phyloP scores from a whole-genome alignment of 2,329 filamentous ascomycete genomes.

The Alternaria novae-zelandiae region DNA sequence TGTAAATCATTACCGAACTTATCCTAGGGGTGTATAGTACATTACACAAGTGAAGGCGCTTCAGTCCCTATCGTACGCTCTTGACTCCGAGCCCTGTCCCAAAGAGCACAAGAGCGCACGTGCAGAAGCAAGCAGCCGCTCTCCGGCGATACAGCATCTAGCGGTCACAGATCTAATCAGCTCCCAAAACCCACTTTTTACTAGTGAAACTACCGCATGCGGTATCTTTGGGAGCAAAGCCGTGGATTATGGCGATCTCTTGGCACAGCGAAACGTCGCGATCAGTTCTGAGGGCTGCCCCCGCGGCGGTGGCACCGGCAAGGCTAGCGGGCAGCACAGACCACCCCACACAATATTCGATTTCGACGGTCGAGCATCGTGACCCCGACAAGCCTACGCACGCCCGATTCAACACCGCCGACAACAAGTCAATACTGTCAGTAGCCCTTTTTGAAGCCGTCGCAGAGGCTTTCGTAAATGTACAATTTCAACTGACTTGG shows the following conservation, averaged over 20 bases:
- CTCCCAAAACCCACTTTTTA: background rate
- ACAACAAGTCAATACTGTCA: slow-evolving; percentile 15
- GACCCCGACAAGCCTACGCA: slow-evolving; percentile 14
- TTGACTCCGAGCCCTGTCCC: background rate
- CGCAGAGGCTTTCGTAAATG: background rate
- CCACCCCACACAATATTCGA: slow-evolving; percentile 17
- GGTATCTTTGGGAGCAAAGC: background rate
- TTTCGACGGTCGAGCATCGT: slow-evolving; percentile 2
- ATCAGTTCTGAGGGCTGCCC: background rate
- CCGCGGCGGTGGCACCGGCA: background rate
- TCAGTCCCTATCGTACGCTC: background rate
- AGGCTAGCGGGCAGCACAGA: slow-evolving; percentile 5
- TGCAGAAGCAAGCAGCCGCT: background rate
- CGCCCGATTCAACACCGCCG: slow-evolving; percentile 11
- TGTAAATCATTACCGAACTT: background rate
- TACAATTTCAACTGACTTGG: background rate
- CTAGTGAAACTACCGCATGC: slow-evolving; percentile 1
- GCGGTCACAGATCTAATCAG: background rate
- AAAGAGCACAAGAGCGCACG: background rate
- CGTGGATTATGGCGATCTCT: slow-evolving; percentile 5
- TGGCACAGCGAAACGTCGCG: slow-evolving; percentile 6
- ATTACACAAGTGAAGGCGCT: background rate
- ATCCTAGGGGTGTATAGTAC: background rate
- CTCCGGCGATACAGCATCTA: background rate
- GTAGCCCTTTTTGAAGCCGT: background rate